Evolutionary conservation across 2,329 filamentous ascomycete species (phyloP).

Genomic region (Fusarium sp.): DNA sequence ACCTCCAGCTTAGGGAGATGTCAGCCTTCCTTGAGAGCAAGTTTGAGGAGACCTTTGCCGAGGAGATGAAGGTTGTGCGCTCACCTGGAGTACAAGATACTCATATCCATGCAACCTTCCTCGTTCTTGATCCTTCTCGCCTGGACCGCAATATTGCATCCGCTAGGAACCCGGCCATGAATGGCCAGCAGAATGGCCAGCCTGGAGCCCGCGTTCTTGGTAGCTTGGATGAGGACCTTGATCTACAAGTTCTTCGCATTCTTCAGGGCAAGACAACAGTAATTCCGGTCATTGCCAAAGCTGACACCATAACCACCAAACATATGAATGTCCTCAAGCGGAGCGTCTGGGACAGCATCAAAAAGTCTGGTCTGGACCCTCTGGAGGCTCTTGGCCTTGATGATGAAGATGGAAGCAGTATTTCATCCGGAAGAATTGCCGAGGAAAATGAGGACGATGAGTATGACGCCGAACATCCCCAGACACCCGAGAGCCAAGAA

Average conservation of each 20-base stretch:
- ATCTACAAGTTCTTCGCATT: slow-evolving; percentile 87
- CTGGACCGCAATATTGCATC: slow-evolving; percentile 84
- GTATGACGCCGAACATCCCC: slow-evolving; percentile 33
- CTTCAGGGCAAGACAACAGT: slow-evolving; percentile 95
- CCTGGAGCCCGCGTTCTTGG: slow-evolving; percentile 63
- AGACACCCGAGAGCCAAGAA: slow-evolving; percentile 49
- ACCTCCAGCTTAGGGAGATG: slow-evolving; percentile 93
- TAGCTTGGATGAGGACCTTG: slow-evolving; percentile 86
- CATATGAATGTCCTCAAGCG: slow-evolving; percentile 95
- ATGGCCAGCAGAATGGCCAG: slow-evolving; percentile 62
- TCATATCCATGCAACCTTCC: slow-evolving; percentile 95
- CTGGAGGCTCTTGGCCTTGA: slow-evolving; percentile 87
- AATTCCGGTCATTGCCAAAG: slow-evolving; percentile 94
- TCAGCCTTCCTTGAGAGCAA: slow-evolving; percentile 94
- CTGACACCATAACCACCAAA: slow-evolving; percentile 93
- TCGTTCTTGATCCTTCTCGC: slow-evolving; percentile 87
- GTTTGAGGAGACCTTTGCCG: slow-evolving; percentile 96
- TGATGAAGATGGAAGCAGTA: slow-evolving; percentile 74
- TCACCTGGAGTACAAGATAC: slow-evolving; percentile 94
- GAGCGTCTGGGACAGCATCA: slow-evolving; percentile 88
- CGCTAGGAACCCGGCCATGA: slow-evolving; percentile 65
- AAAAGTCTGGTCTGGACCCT: slow-evolving; percentile 86
- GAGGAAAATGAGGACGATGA: slow-evolving; percentile 63
- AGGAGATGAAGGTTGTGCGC: slow-evolving; percentile 97
- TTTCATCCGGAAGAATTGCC: slow-evolving; percentile 63